Base-by-base conservation (phyloP, 139 green algal species). In the Choricystis sp. region DNA sequence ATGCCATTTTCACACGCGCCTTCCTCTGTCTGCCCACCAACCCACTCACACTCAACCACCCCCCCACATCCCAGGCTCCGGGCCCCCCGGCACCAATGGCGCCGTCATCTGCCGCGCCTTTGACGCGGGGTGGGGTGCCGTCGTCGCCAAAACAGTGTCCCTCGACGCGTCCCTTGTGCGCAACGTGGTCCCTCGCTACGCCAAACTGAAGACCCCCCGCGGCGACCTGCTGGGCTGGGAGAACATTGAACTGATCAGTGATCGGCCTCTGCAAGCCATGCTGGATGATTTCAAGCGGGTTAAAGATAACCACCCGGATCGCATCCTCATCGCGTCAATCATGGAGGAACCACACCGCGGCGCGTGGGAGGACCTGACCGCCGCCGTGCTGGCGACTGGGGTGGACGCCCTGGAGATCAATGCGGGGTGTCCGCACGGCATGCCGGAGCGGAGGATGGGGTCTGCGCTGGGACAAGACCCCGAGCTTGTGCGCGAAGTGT, bases 371-470 rank as follows among this genome's bases (percentile, higher is more conserved):
- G 86, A 98, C 74, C 83, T 98, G 58, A 88, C 98, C 28, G 84
- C 75, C 27, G 69, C 85, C 31, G 91, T 78, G 63, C 80, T 97
- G 72, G 90, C 85, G 26, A 68, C 80, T 0, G 89, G 89, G 0
- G 92, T 98, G 31, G 91, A 97, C 67, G 89, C 78, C 2, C 94
- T 97, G 71, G 91, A 97, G 66, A 87, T 97, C 77, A 97, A 97
- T 79, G 96, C 97, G 76, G 52, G 49, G 62, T 65, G 29, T 75
- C 91, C 91, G 1, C 91, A 97, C 66, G 83, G 90, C 59, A 90
- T 97, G 88, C 86, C 86, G n/a, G 87, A 95, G 77, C 80, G 87
- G 65, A 78, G 75, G 62, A 91, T 94, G 83, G 83, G 83, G 49
- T 84, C 83, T 74, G 79, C 80, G 31, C 84, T 84, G 71, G 79